Base-by-base conservation (phyloP, 1,139 yeast genomes). In the Debaryomycetaceae sp. region DNA sequence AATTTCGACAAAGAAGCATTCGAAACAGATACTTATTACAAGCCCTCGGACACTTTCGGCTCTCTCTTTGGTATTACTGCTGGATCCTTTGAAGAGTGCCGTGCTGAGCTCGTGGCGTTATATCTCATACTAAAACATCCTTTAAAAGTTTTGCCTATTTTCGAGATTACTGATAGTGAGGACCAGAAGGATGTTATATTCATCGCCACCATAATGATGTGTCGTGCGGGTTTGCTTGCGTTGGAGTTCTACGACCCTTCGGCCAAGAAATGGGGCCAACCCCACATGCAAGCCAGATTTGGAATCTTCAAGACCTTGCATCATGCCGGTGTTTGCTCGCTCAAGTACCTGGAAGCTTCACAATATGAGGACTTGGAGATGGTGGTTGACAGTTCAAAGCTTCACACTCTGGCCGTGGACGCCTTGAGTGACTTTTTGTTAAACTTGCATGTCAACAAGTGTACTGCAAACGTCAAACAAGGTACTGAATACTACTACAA, bases 261-360 rank as follows among this genome's bases (percentile, higher is more conserved):
- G 39, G 75, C 88, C 34, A 69, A 74, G 49, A 87, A 87, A 64
- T 89, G 96, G 96, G 96, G 96, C 34, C 97, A 89, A 68, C 83
- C 96, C n/a, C 97, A 89, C 62, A 87, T 88, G 90, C 96, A 88
- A 70, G 96, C 96, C 6, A 75, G 97, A 60, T 89, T 79, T 64
- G 87, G 93, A 35, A 88, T 89, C 54, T 75, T 87, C 75, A 87
- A 86, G 68, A 78, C 84, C 30, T 82, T 87, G 59, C 69, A 85
- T 57, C 73, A 81, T 44, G 90, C 95, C 5, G 85, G 86, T 20
- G 80, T 85, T 30, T 83, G 79, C 41, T 71, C 74, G 43, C 66
- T 88, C 48, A 72, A 72, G 44, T 72, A 73, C 56, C 59, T 74
- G n/a, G 63, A 71, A 41, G 67, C 67, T n/a, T 72, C 68, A 24